Evolutionary conservation across 78 protist species (phyloP).

Genomic region (Speleostelium caveatum): DNA sequence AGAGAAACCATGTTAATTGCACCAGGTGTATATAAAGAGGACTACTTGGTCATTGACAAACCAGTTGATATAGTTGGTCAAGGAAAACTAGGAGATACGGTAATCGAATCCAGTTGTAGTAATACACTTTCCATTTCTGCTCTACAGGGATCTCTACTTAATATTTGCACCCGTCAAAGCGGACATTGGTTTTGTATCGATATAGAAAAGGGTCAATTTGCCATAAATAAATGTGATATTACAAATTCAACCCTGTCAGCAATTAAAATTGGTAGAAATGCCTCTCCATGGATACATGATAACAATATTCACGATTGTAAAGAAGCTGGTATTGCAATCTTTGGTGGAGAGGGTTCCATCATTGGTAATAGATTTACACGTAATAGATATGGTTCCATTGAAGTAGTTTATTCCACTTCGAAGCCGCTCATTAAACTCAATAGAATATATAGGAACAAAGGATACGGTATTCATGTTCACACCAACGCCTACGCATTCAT

Average conservation of each 20-base stretch:
- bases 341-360: conserved; percentile 77
- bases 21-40: conserved; percentile 44
- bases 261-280: conserved; percentile 59
- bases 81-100: conserved; percentile 2
- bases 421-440: conserved; percentile 55
- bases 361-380: conserved; percentile 71
- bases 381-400: conserved; percentile 62
- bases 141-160: conserved; percentile 27
- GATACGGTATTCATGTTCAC: conserved; percentile 72
- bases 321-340: conserved; percentile 78
- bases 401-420: conserved; percentile 48
- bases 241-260: conserved; percentile 58
- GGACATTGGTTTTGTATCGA: conserved; percentile 81
- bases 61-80: conserved; percentile 75
- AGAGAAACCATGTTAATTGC: conserved; percentile 47
- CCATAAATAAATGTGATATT: conserved; percentile 60
- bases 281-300: conserved; percentile 73
- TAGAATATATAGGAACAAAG: conserved; percentile 62
- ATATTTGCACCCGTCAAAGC: conserved; percentile 33
- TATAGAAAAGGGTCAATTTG: conserved; percentile 61
- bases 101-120: conserved; percentile 19
- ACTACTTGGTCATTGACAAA: conserved; percentile 22
- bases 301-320: conserved; percentile 70
- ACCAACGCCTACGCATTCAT: conserved; percentile 52
- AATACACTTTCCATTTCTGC: conserved; percentile 67